Conservation (phyloP, 495 filamentous ascomycete species). For the Jackrogersella multiformis region DNA sequence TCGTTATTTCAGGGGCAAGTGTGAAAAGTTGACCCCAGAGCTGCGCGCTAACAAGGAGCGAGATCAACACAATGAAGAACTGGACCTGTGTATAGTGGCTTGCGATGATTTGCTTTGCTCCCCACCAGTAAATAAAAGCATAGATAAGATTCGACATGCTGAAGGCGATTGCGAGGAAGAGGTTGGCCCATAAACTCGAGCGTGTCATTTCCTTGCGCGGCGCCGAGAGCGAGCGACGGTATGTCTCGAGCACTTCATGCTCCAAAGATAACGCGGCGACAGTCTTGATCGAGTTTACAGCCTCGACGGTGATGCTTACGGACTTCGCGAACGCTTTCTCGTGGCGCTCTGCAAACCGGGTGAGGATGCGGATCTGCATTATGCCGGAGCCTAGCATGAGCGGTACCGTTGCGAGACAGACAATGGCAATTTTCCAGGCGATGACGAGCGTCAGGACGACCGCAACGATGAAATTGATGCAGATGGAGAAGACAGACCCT, state of each 20-base stretch:
- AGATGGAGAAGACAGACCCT: slow-evolving; percentile 59
- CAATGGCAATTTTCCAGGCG: slow-evolving; percentile 70
- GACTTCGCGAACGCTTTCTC: slow-evolving; percentile 62
- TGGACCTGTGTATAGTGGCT: slow-evolving; percentile 66
- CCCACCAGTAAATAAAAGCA: slow-evolving; percentile 76
- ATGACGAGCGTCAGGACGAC: slow-evolving; percentile 65
- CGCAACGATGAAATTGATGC: slow-evolving; percentile 54
- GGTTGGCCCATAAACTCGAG: slow-evolving; percentile 58
- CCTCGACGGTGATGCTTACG: slow-evolving; percentile 61
- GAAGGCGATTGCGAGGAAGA: slow-evolving; percentile 65
- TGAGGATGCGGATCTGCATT: slow-evolving; percentile 63
- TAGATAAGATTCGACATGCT: slow-evolving; percentile 65
- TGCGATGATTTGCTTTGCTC: slow-evolving; percentile 62
- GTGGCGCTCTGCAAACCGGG: slow-evolving; percentile 68
- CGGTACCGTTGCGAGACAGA: slow-evolving; percentile 64
- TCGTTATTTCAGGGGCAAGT: slow-evolving; percentile 69
- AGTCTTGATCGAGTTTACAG: slow-evolving; percentile 63
- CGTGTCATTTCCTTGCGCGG: slow-evolving; percentile 60
- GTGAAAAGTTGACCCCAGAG: slow-evolving; percentile 72
- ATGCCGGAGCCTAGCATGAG: slow-evolving; percentile 63
- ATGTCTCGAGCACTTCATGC: slow-evolving; percentile 54
- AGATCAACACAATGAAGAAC: slow-evolving; percentile 73
- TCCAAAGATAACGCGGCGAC: slow-evolving; percentile 63
- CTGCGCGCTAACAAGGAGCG: slow-evolving; percentile 70
- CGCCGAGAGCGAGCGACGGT: slow-evolving; percentile 53